Conservation (phyloP, 495 filamentous ascomycete genomes). For the Neurospora sp. region DNA sequence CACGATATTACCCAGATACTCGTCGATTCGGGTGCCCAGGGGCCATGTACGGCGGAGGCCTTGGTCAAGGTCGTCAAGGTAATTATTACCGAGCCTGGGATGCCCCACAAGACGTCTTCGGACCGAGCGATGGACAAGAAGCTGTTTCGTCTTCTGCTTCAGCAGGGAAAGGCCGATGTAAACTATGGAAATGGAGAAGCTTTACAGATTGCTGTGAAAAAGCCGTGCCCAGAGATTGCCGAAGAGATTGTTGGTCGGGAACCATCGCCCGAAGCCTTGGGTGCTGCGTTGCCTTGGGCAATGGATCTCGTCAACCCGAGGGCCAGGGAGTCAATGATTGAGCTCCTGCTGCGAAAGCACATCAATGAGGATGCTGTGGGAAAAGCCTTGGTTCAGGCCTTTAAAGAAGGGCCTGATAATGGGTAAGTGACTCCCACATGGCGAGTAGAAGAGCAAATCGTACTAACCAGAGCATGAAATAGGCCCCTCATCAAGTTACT, state of each 20-base stretch:
- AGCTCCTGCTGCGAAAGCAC: constrained; percentile 13
- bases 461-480: not conserved
- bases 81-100: constrained; percentile 1
- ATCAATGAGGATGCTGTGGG: constrained; percentile 22
- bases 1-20: constrained; percentile 12
- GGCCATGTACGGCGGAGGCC: constrained; percentile 14
- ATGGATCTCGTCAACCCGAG: constrained; percentile 13
- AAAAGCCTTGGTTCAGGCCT: constrained; percentile 25
- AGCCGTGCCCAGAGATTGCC: constrained; percentile 19
- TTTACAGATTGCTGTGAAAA: constrained; percentile 26
- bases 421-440: constrained; percentile 6
- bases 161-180: constrained; percentile 33
- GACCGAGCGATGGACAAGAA: constrained; percentile 15
- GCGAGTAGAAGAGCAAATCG: not conserved
- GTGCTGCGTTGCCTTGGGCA: constrained; percentile 16
- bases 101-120: not conserved
- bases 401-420: constrained; percentile 17
- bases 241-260: constrained; percentile 24
- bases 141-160: constrained; percentile 25
- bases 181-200: constrained; percentile 25
- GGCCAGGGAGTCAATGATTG: not conserved
- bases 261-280: constrained; percentile 20
- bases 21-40: constrained; percentile 15
- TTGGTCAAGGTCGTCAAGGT: constrained; percentile 14
- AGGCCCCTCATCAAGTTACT: constrained; percentile 14